Evolutionary conservation across 2,329 filamentous ascomycete species (phyloP), one percentile per base, ranked within the genome.

Genomic region (Xylariaceae sp.): DNA sequence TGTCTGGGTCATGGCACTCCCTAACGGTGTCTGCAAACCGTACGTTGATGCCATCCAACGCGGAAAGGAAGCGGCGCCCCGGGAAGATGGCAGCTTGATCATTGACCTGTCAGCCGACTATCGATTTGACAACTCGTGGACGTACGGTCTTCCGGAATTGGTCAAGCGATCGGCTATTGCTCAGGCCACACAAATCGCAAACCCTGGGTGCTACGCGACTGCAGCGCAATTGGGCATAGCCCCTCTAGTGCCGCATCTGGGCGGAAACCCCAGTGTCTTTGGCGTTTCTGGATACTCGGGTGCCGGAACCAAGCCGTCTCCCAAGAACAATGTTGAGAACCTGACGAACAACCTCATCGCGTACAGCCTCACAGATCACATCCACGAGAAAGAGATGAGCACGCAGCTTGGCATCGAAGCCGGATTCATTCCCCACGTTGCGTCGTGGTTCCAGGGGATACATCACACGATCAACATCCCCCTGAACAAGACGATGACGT

Each of bases 61-160:
- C 12, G 41, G 21, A 3, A 43, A 43, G 21, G 41, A 43, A 21
- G 21, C 41, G 13, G 41, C 15, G 21, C 41, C 41, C 15, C 41
- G 41, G 41, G 41, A 43, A 43, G 41, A 54, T 76, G 78, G 65
- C 80, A 91, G 88, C 63, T 77, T 97, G 39, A 88, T 97, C 62
- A 80, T 99, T 43, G 94, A 99, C 70, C 81, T 99, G 34, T 96
- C 91, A n/a, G 94, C 94, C 56, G 94, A 99, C 74, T 95, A 96
- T 73, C 86, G 92, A 47, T 97, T 96, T 70, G 87, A 95, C 67
- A 75, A 79, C 53, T 78, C 80, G 21, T 95, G 91, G 92, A 89
- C 88, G 0, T 97, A 96, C 67, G 90, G 89, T 63, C 84, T 96
- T 4, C 91, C 91, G 13, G 94, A 97, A 73, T 78, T 96, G 47